Evolutionary conservation across 306 rosid genomes (phyloP).

Genomic region (Cyamopsis tetragonoloba): DNA sequence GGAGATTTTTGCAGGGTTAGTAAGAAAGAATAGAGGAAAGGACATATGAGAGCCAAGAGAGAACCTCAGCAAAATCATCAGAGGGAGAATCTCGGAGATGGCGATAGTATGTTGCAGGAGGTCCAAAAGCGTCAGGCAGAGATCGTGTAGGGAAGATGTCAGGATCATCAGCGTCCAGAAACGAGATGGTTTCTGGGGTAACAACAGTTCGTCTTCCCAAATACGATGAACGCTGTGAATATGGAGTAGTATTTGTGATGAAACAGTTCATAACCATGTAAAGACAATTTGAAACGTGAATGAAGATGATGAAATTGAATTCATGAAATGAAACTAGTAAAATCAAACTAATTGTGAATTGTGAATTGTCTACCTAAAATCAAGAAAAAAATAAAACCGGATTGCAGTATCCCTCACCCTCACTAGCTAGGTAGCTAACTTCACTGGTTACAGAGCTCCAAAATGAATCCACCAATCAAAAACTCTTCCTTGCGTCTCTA

Average conservation of each 20-base stretch:
- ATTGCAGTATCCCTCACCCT: background rate
- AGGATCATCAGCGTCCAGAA: constrained; percentile 59
- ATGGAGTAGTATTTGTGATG: constrained; percentile 7
- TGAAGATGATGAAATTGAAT: background rate
- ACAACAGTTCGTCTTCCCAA: constrained; percentile 59
- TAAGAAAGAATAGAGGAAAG: background rate
- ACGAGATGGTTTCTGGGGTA: constrained; percentile 49
- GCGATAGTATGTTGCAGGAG: constrained; percentile 46
- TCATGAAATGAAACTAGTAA: no score
- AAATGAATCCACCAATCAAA: background rate
- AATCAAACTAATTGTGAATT: no score
- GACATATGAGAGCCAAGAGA: constrained; percentile 13
- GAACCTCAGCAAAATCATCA: constrained; percentile 71
- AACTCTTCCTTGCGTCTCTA: background rate
- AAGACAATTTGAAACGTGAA: constrained; percentile 5
- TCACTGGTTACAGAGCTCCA: background rate
- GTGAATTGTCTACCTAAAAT: background rate
- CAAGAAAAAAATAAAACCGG: background rate
- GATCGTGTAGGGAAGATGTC: constrained; percentile 45
- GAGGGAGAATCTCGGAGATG: constrained; percentile 65
- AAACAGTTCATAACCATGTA: constrained; percentile 3
- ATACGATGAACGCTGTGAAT: constrained; percentile 67
- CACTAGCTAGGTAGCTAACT: background rate
- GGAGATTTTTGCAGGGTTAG: no score
- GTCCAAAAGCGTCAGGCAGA: constrained; percentile 41